Conservation (phyloP, 2,329 filamentous ascomycete species). For the Fusarium sp. region DNA sequence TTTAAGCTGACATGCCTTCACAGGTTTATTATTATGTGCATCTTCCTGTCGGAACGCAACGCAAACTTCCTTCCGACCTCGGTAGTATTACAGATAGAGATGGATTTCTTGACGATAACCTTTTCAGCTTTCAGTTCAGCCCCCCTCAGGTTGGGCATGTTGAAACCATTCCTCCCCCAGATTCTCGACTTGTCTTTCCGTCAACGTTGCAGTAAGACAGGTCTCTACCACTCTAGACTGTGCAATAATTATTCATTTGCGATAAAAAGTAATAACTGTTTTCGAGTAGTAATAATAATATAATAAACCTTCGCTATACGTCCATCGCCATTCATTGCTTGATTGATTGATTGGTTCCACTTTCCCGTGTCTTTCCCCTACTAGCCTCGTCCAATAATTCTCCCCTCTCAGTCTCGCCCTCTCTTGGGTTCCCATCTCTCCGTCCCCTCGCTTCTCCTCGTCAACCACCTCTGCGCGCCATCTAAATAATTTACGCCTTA, state of each 20-base stretch:
- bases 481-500: constrained; percentile 14
- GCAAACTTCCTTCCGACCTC: not conserved
- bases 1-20: too few species aligned
- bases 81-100: not conserved
- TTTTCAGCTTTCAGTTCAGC: not conserved
- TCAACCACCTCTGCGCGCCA: constrained; percentile 25
- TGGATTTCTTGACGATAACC: not conserved
- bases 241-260: not conserved
- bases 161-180: constrained; percentile 32
- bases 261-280: not conserved
- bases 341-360: constrained; percentile 26
- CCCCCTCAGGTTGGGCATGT: constrained; percentile 7
- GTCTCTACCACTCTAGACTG: too few species aligned
- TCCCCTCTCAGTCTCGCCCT: not conserved
- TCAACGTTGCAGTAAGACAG: not conserved
- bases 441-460: constrained; percentile 24
- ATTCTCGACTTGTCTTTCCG: constrained; percentile 5
- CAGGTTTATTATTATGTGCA: not conserved
- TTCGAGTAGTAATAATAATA: not conserved
- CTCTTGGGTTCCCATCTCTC: not conserved
- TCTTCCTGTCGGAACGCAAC: not conserved
- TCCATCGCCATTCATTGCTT: not conserved
- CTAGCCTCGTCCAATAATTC: constrained; percentile 18
- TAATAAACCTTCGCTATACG: not conserved
- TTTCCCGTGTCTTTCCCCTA: constrained; percentile 9